Base-by-base conservation (phyloP, 176 grass and related monocot species). In the Phyllostachys edulis region DNA sequence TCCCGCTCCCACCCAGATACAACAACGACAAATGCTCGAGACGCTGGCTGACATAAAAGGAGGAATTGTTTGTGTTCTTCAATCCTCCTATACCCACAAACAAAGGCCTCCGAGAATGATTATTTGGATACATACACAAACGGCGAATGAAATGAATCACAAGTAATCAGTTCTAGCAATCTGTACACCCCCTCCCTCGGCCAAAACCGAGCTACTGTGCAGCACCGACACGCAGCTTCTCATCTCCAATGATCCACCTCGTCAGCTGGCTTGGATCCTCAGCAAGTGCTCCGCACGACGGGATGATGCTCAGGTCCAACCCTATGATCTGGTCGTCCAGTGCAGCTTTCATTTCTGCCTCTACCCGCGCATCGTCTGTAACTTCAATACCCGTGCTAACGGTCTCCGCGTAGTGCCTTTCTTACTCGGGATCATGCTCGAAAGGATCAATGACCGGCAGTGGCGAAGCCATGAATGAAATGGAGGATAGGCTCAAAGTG, bases 361-460 rank as follows among this genome's bases (percentile, higher is more conserved):
- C 80, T 17, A 92, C 72, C 11, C 1, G 75, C 9, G 78, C 67
- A 32, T 96, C 89, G 66, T 98, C 77, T 4, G 74, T 86, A 18
- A 88, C 68, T 11, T 81, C 91, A 1, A 90, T 88, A 29, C 77
- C 83, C 56, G 89, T 56, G 32, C 79, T 77, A 36, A 96, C 88
- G 34, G 88, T 87, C 60, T 99, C 91, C 0, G 66, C 84, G 2
- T 99, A 96, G 23, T 93, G 86, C 14, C 32, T 68, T 73, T 96
- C 89, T 86, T 92, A 90, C 86, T 94, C 90, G 0, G 76, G 73
- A 26, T 99, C 93, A 7, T 84, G 87, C 83, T 93, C 87, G 1
- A 99, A 96, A 79, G 94, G 90, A 89, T 99, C 96, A 87, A 90
- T 34, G n/a, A n/a, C n/a, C n/a, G n/a, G n/a, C n/a, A n/a, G n/a